phyloP scores from a whole-genome alignment of 306 rosid species.

The Rubus idaeus region DNA sequence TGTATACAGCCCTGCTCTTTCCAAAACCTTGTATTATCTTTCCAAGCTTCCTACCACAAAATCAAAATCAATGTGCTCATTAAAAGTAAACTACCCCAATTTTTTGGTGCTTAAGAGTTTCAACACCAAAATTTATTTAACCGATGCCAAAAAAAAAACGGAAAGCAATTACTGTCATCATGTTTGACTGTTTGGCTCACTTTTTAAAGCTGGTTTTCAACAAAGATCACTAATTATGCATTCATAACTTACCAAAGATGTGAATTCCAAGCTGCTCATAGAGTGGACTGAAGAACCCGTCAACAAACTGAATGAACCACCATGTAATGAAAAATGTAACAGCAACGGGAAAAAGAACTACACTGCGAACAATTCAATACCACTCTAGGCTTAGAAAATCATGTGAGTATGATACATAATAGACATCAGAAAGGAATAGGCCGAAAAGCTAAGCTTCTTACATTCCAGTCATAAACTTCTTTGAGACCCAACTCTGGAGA shows the following conservation, averaged over 20 bases:
- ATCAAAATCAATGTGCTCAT: background rate
- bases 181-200: background rate
- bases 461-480: slow-evolving; percentile 99
- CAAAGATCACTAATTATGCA: background rate
- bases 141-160: background rate
- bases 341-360: slow-evolving; percentile 90
- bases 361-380: slow-evolving; percentile 58
- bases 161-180: background rate
- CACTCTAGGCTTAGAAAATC: slow-evolving; percentile 15
- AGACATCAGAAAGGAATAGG: slow-evolving; percentile 15
- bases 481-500: slow-evolving; percentile 92
- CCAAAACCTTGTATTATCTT: background rate
- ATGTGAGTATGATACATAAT: background rate
- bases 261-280: slow-evolving; percentile 79
- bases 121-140: slow-evolving; percentile 1
- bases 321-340: slow-evolving; percentile 84
- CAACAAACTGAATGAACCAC: slow-evolving; percentile 96
- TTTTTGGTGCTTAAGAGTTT: background rate
- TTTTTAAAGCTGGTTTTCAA: background rate
- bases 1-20: background rate
- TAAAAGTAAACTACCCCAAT: background rate
- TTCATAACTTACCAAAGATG: slow-evolving; percentile 68
- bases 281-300: slow-evolving; percentile 89
- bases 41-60: background rate
- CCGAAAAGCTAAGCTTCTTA: slow-evolving; percentile 28